Conservation (phyloP, 2,329 filamentous ascomycete genomes). For the Fusarium sp. region DNA sequence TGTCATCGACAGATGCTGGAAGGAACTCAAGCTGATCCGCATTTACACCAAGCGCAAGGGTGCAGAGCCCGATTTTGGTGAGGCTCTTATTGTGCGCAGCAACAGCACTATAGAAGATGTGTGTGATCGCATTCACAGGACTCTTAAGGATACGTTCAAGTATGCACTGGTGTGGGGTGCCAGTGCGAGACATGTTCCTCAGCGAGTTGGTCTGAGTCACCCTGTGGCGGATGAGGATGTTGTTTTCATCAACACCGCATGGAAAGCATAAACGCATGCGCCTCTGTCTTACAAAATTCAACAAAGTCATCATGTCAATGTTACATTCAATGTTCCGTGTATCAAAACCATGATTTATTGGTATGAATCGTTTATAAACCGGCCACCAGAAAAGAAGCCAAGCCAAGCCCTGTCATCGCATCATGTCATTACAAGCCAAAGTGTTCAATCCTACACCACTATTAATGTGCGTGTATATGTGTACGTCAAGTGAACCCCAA, state of each 20-base stretch:
- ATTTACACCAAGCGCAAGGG: conserved; percentile 98
- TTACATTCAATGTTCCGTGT: background rate
- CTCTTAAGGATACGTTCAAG: conserved; percentile 98
- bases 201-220: conserved; percentile 89
- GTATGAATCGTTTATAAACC: conserved; percentile 37
- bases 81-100: conserved; percentile 91
- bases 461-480: conserved; percentile 24
- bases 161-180: conserved; percentile 98
- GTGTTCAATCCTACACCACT: conserved; percentile 36
- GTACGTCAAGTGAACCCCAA: conserved; percentile 37
- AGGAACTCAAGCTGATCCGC: conserved; percentile 88
- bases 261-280: conserved; percentile 62
- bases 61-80: conserved; percentile 85
- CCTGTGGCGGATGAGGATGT: conserved; percentile 77
- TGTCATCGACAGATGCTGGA: conserved; percentile 94
- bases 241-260: conserved; percentile 74
- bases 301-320: conserved; percentile 2
- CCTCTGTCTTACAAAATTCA: background rate
- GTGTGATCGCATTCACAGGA: conserved; percentile 93
- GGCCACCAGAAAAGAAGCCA: conserved; percentile 34
- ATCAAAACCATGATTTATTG: conserved; percentile 29
- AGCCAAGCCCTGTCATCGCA: conserved; percentile 41
- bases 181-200: conserved; percentile 92
- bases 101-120: conserved; percentile 96
- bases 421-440: conserved; percentile 47